phyloP scores from a whole-genome alignment of 441 rosid genomes.

The Brassica hybrid region DNA sequence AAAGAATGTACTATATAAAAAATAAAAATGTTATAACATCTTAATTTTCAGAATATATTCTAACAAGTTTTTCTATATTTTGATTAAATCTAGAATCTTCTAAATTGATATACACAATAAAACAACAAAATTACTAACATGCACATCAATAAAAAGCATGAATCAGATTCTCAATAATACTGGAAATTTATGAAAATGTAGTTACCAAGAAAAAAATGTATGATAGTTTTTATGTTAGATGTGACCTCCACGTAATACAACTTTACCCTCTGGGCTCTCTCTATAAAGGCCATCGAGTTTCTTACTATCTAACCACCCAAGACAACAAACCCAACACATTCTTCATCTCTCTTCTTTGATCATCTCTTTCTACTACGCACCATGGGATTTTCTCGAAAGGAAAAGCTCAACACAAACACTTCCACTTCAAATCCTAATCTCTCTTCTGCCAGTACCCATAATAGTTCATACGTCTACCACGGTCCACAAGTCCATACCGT shows the following conservation, averaged over 20 bases:
- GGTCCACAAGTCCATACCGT: slow-evolving; percentile 45
- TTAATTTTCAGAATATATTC: neutral
- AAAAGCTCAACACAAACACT: slow-evolving; percentile 18
- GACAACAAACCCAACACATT: slow-evolving; percentile 23
- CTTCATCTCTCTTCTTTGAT: slow-evolving; percentile 15
- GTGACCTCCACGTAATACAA: slow-evolving; percentile 4
- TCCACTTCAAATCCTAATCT: slow-evolving; percentile 24
- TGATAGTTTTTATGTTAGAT: neutral
- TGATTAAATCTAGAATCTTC: neutral
- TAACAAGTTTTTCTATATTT: neutral
- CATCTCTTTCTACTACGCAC: slow-evolving; percentile 10
- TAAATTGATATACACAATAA: neutral
- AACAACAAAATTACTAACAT: neutral
- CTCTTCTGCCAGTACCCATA: slow-evolving; percentile 17
- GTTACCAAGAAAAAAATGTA: neutral
- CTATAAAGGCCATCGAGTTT: slow-evolving; percentile 20
- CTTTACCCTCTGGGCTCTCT: slow-evolving; percentile 25
- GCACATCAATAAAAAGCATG: neutral
- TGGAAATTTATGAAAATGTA: slow-evolving; percentile 7
- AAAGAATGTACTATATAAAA: neutral
- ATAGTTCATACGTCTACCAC: slow-evolving; percentile 37
- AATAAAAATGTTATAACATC: neutral
- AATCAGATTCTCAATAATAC: neutral
- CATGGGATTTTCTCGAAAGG: slow-evolving; percentile 27
- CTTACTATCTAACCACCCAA: slow-evolving; percentile 17